Base-by-base conservation (phyloP, 106 monocot species). In the Cymbidium sinense region DNA sequence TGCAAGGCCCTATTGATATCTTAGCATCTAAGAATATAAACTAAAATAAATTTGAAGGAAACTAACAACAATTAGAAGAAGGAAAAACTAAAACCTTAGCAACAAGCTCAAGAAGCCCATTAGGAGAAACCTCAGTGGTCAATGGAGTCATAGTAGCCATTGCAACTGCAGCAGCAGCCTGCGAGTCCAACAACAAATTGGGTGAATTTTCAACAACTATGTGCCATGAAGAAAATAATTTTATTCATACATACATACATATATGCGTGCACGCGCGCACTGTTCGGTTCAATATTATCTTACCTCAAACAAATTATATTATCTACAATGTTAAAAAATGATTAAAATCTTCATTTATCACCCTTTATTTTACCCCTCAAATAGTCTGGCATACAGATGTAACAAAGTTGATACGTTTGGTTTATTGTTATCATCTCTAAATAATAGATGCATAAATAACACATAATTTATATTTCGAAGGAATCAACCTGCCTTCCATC, bases 141-240 rank as follows among this genome's bases (percentile, higher is more conserved):
- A 87, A 36, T 23, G 93, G 89, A 19, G 93, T 88, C 89, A 89
- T 94, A 19, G 93, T 96, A 44, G 89, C 96, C 28, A 86, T 80
- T 19, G 91, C 89, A 64, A 94, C 96, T 6, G 87, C 88, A 43
- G 79, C 43, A 1, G 96, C 93, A 67, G 91, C 96, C 93, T 96
- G 75, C n/a, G 51, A 76, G 64, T 33, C 23, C 4, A 36, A 36
- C 28, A 19, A 70, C 18, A 34, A 70, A 27, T 67, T 30, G 28
- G 12, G 70, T 36, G 34, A 61, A 35, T 51, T 58, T 58, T 58
- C 5, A 67, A 21, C 67, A 33, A 31, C 33, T n/a, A n/a, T 7
- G 39, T 58, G 13, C 47, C 11, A 58, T 58, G 5, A 58, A 23
- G n/a, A 58, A 4, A 58, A 58, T 5, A 58, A 20, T n/a, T 58